Conservation (phyloP, 2,329 filamentous ascomycete species). For the Pseudogymnoascus sp. region DNA sequence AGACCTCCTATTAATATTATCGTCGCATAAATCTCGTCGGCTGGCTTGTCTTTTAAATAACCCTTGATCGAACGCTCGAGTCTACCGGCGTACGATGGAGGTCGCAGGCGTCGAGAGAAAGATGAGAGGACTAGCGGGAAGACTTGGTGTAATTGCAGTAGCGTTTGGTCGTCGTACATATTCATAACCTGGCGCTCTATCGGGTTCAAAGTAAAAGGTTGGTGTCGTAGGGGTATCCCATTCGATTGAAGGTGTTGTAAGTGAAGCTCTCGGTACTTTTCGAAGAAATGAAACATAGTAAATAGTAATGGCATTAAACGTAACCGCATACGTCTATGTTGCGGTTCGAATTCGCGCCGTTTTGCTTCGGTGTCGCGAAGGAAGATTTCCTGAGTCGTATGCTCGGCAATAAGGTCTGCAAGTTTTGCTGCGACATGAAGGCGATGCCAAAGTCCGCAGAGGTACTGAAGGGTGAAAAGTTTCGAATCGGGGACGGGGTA, state of each 20-base stretch:
- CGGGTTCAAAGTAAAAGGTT: constrained; percentile 53
- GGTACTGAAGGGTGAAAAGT: constrained; percentile 48
- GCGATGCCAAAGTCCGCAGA: constrained; percentile 58
- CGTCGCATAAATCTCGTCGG: constrained; percentile 54
- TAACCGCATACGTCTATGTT: constrained; percentile 56
- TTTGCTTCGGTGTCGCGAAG: constrained; percentile 48
- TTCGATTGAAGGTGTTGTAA: constrained; percentile 47
- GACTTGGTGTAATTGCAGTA: constrained; percentile 55
- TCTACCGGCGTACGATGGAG: constrained; percentile 56
- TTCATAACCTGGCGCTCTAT: constrained; percentile 54
- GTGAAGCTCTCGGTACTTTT: constrained; percentile 53
- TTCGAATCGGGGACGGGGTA: constrained; percentile 45
- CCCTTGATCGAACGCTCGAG: constrained; percentile 55
- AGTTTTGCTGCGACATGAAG: constrained; percentile 57
- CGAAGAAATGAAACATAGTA: constrained; percentile 60
- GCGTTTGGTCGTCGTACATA: constrained; percentile 56
- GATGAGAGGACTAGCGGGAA: constrained; percentile 58
- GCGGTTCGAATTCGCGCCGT: constrained; percentile 49
- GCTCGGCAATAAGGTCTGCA: constrained; percentile 52
- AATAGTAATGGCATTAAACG: constrained; percentile 56
- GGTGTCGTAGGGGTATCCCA: constrained; percentile 37
- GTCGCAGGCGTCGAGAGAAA: constrained; percentile 53
- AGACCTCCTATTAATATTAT: constrained; percentile 53
- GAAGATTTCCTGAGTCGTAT: constrained; percentile 59
- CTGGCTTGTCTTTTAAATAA: constrained; percentile 53